These are phyloP conservation scores for Penicillium sp. DNA, from an alignment of 2,329 filamentous ascomycete species.

Conservation along the genomic window DNA sequence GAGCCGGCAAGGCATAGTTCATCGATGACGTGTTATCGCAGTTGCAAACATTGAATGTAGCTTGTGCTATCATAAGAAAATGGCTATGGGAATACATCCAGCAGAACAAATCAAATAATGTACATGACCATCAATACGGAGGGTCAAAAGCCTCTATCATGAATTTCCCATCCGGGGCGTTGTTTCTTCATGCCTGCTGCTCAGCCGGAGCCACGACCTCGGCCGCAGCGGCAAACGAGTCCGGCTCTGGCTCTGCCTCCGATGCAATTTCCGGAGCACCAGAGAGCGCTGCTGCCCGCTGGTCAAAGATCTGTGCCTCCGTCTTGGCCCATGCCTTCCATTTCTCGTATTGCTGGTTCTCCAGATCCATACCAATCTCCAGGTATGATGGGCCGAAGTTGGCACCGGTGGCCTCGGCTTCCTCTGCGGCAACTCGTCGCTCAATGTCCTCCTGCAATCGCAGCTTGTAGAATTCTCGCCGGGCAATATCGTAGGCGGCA, in stretches of 20 bases:
- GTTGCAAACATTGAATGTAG: not conserved
- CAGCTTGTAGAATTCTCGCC: conserved; percentile 84
- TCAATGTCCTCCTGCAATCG: conserved; percentile 81
- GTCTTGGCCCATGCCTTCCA: conserved; percentile 79
- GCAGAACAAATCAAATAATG: conserved; percentile 22
- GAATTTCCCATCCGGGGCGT: not conserved
- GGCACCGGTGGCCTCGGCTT: conserved; percentile 79
- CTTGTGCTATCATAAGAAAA: conserved; percentile 11
- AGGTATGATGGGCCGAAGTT: conserved; percentile 78
- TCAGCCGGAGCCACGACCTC: conserved; percentile 1
- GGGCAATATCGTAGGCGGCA: conserved; percentile 79
- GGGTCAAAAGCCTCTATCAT: not conserved
- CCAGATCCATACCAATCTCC: conserved; percentile 77
- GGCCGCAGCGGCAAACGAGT: not conserved
- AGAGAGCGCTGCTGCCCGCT: conserved; percentile 46
- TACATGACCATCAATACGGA: conserved; percentile 21
- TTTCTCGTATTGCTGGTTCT: conserved; percentile 73
- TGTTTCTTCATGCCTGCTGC: not conserved
- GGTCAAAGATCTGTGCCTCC: conserved; percentile 51
- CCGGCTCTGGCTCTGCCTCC: conserved; percentile 31
- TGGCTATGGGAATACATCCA: conserved; percentile 20
- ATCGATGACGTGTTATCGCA: not conserved
- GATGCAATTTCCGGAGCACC: conserved; percentile 39
- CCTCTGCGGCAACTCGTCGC: conserved; percentile 78
- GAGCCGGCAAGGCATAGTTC: not conserved